These are phyloP conservation scores for Dioszegia aurantiaca DNA, from an alignment of 768 basidiomycete species.

Conservation along the genomic window DNA sequence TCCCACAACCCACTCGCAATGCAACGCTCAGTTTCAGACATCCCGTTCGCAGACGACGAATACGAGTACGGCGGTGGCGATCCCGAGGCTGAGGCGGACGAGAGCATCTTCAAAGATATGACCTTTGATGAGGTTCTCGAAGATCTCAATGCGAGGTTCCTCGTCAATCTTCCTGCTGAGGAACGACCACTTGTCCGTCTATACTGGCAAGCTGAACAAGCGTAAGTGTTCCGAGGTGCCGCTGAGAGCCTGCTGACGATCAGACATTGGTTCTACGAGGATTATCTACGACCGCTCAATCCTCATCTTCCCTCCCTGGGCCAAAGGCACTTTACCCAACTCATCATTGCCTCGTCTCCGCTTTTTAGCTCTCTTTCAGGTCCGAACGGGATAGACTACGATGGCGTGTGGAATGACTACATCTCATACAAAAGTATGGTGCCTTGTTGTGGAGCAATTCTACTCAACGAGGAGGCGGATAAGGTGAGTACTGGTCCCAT, in stretches of 20 bases:
- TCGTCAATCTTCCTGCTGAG: constrained; percentile 90
- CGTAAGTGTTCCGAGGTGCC: constrained; percentile 60
- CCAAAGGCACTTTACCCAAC: constrained; percentile 88
- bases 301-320: constrained; percentile 79
- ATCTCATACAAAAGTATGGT: constrained; percentile 96
- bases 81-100: constrained; percentile 28
- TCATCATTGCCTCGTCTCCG: constrained; percentile 68
- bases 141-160: constrained; percentile 62
- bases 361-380: constrained; percentile 22
- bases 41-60: not conserved
- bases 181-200: constrained; percentile 88
- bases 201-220: constrained; percentile 99
- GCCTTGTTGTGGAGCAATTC: constrained; percentile 95
- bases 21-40: not conserved
- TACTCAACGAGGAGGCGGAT: constrained; percentile 86
- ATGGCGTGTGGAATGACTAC: constrained; percentile 58
- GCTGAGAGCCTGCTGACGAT: not conserved
- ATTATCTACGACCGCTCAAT: constrained; percentile 90
- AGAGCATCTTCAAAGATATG: constrained; percentile 41
- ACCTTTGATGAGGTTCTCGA: constrained; percentile 46
- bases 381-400: constrained; percentile 33
- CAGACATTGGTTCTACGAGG: constrained; percentile 99
- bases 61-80: constrained; percentile 7
- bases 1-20: not conserved
- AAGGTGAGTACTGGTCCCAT: constrained; percentile 61